phyloP scores from a whole-genome alignment of 2,329 filamentous ascomycete species.

The Neonectria faginata region DNA sequence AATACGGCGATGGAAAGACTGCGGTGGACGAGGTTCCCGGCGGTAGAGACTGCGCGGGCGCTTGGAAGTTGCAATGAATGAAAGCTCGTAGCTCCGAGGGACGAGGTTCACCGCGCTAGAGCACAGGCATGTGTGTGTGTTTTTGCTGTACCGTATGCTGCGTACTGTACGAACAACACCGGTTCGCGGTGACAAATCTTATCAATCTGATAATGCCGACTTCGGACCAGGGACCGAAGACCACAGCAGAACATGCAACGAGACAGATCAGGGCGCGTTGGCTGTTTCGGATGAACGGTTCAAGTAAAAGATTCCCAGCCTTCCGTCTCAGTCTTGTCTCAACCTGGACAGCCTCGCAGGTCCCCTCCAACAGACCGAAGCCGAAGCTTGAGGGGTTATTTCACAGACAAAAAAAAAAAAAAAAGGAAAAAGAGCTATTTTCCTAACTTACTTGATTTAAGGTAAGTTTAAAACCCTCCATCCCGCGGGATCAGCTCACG shows the following conservation, averaged over 20 bases:
- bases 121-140: not conserved
- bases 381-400: not conserved
- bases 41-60: not conserved
- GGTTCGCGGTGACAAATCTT: slow-evolving; percentile 30
- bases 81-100: not conserved
- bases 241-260: not conserved
- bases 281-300: not conserved
- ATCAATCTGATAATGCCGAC: slow-evolving; percentile 41
- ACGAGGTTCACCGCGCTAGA: slow-evolving; percentile 8
- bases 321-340: not conserved
- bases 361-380: no score
- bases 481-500: not conserved
- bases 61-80: not conserved
- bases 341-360: not conserved
- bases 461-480: no score
- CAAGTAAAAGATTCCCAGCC: not conserved
- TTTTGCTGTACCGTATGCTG: not conserved
- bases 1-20: not conserved
- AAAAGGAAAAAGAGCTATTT: not conserved
- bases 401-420: not conserved
- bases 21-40: not conserved
- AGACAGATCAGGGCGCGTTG: no score
- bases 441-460: no score
- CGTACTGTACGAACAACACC: not conserved
- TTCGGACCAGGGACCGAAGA: slow-evolving; percentile 18